These are phyloP conservation scores for Oryza nivara DNA, from an alignment of 176 grass and related monocot species.

Conservation along the genomic window DNA sequence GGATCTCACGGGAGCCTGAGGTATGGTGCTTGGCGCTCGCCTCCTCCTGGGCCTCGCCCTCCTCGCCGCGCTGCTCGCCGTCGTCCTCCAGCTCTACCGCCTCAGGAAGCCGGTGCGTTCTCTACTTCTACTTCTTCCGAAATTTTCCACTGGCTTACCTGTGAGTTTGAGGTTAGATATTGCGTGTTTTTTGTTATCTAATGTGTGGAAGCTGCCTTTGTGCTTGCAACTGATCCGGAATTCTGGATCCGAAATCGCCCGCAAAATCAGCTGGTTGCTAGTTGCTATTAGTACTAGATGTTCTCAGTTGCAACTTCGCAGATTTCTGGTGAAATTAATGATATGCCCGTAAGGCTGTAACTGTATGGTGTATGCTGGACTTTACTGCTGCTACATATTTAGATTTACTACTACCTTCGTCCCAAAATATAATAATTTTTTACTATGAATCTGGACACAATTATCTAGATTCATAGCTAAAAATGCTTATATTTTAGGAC, in stretches of 20 bases:
- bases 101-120: conserved; percentile 56
- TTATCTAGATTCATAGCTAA: too few species aligned
- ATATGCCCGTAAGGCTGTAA: background rate
- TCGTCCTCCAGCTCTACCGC: conserved; percentile 63
- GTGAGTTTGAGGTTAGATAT: background rate
- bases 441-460: too few species aligned
- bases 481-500: too few species aligned
- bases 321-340: background rate
- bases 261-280: background rate
- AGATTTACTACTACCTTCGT: background rate
- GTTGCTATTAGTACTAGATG: background rate
- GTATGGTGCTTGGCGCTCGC: conserved; percentile 42
- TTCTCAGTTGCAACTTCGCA: conserved; percentile 1
- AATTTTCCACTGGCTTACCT: background rate
- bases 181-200: conserved; percentile 16
- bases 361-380: background rate
- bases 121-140: background rate
- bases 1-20: conserved; percentile 13
- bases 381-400: background rate
- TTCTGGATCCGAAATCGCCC: background rate
- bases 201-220: background rate
- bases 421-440: too few species aligned
- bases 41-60: conserved; percentile 51
- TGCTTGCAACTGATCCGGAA: background rate
- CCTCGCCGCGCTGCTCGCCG: conserved; percentile 42